Base-by-base conservation (phyloP, 148 eudicot species). In the Rhododendron ferrugineum region DNA sequence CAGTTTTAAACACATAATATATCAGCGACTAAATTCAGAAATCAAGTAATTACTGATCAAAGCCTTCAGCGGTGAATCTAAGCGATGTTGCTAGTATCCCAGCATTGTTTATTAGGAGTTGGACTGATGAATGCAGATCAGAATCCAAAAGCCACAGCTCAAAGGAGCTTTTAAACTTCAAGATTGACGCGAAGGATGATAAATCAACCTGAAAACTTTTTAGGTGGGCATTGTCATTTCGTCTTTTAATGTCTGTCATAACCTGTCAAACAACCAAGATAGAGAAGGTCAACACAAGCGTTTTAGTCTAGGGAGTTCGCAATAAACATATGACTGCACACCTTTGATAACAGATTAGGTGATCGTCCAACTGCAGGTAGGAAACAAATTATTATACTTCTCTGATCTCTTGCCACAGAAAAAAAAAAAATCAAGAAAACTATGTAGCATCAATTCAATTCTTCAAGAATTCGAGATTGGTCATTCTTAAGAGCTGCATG, bases 31-130 rank as follows among this genome's bases (percentile, higher is more conserved):
- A 44, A 47, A n/a, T 46, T 79, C 37, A 70, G 44, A 37, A 73
- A 13, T 84, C 28, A 54, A 85, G 85, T 37, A 72, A 87, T 91
- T 92, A 97, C 99, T 90, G 90, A 85, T 97, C 99, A 83, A 86
- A 89, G 85, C 94, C 98, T 81, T 93, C 94, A 60, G 88, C 42
- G n/a, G 93, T 95, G 89, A 79, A 74, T 86, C 96, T 90, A 77
- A 78, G 81, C 80, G 98, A 91, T 62, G 92, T 94, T 88, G 98
- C 98, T 37, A 95, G 88, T 80, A 95, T 86, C 84, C 99, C 99
- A 70, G 98, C 99, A 86, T 97, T 97, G 88, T 97, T 97, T 85
- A 97, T 94, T 81, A 97, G 89, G 79, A 97, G 87, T 83, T 97
- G 99, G 56, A 94, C 87, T n/a, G 99, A 95, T 49, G 90, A 86